Percentiles rank a stretch among this genome's conserved stretches.
Conservation (phyloP, 306 rosid species). For the Biancaea sappan region DNA sequence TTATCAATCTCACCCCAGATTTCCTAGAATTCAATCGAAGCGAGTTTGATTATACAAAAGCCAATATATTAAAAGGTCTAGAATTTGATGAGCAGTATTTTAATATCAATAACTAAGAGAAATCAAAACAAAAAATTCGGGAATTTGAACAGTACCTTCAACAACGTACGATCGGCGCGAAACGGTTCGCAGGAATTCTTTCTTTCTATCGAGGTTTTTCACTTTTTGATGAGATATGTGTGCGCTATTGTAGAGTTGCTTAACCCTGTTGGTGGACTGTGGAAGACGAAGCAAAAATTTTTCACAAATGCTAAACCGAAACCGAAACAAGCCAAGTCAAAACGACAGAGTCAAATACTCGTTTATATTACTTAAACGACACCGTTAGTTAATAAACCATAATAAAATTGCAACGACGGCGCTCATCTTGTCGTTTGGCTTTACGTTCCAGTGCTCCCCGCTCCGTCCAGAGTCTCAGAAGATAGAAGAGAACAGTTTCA, state of each 20-base stretch:
- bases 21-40: conserved; percentile 29
- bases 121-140: neutral
- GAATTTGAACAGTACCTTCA: conserved; percentile 2
- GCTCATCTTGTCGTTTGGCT: conserved; percentile 29
- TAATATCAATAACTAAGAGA: neutral
- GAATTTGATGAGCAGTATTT: neutral
- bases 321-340: conserved; percentile 10
- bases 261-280: conserved; percentile 36
- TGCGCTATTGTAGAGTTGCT: conserved; percentile 4
- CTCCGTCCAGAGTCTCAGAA: neutral
- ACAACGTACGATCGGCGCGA: neutral
- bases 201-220: conserved; percentile 26
- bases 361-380: neutral
- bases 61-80: neutral
- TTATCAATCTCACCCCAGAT: conserved; percentile 28
- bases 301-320: neutral
- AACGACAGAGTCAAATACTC: conserved; percentile 9
- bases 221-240: conserved; percentile 27
- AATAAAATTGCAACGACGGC: conserved; percentile 1
- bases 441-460: conserved; percentile 1
- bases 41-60: neutral
- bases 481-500: neutral
- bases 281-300: neutral
- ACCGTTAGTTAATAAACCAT: neutral
- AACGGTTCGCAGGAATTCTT: neutral